Evolutionary conservation across 768 basidiomycete genomes (phyloP), one percentile per base, ranked within the genome.

Genomic region (Rhodocollybia butyracea): DNA sequence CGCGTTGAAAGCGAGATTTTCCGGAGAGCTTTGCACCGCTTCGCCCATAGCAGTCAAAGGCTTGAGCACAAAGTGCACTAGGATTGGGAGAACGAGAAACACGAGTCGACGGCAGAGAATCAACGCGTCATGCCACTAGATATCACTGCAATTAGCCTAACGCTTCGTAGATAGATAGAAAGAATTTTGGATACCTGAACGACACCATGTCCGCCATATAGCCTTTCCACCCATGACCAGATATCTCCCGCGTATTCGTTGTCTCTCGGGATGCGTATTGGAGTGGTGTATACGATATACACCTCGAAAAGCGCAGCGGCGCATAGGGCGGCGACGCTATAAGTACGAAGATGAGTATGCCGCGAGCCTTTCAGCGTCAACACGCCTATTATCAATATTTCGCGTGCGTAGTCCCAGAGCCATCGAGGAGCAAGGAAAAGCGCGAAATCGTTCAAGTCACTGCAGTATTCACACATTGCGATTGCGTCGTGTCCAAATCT

Each of bases 401-500:
- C 80, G 21, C 78, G 77, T 56, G 88, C 68, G 60, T 89, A 90
- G 32, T 81, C 76, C 10, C 86, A 71, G 21, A 85, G 64, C 19
- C 80, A 73, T 6, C 72, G 68, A 1, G 86, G 81, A 24, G 87
- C 63, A 6, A 80, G 76, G 64, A 79, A 85, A 12, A 87, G 66
- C 8, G 76, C 76, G 64, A 80, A 89, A 55, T 90, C 88, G 26
- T 77, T 66, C 48, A 74, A 74, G 13, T 83, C 79, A 21, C 74
- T 76, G 66, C 89, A 91, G 64, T 85, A 82, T n/a, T 75, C 75
- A 68, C 89, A 91, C 7, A 75, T 77, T 42, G 82, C 73, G 15
- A 91, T 67, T 4, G 81, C 79, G 26, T 76, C 66, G 66, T 91
- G 89, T 22, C 89, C 89, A 57, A 89, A 87, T 55, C 89, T 88